Evolutionary conservation across 768 basidiomycete genomes (phyloP).

Genomic region (Chalciporus piperatus): DNA sequence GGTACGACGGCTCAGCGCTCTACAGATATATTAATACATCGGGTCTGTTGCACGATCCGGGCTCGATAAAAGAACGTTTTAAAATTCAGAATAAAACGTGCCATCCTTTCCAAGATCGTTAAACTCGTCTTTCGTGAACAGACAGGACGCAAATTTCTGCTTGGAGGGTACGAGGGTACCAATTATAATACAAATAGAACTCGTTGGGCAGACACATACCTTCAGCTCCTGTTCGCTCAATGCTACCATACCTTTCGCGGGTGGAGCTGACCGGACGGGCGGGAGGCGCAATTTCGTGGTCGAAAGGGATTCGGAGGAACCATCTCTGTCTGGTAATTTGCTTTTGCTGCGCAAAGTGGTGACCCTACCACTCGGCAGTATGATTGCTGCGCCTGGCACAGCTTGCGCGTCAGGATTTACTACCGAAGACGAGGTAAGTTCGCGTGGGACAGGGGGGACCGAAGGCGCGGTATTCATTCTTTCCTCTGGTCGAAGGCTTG

Average conservation of each 20-base stretch:
- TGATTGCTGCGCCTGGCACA: background rate
- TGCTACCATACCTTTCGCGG: background rate
- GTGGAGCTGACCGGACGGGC: background rate
- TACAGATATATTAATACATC: too few species aligned
- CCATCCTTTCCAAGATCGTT: constrained; percentile 28
- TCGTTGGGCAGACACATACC: constrained; percentile 7
- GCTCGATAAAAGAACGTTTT: background rate
- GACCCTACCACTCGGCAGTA: background rate
- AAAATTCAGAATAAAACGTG: constrained; percentile 29
- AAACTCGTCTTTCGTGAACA: constrained; percentile 37
- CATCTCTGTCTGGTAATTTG: background rate
- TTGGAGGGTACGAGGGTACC: constrained; percentile 5
- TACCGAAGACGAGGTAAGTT: background rate
- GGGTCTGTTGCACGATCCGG: too few species aligned
- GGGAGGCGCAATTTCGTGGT: background rate
- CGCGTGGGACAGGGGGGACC: background rate
- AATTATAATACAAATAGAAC: background rate
- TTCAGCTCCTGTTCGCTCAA: constrained; percentile 20
- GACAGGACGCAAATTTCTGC: constrained; percentile 35
- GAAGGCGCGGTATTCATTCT: background rate
- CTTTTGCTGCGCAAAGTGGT: background rate
- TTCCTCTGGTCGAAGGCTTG: background rate
- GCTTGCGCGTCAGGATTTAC: background rate
- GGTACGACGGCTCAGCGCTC: too few species aligned
- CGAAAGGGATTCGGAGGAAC: background rate